Base-by-base conservation (phyloP, 306 rosid species). In the Prosopis cineraria region DNA sequence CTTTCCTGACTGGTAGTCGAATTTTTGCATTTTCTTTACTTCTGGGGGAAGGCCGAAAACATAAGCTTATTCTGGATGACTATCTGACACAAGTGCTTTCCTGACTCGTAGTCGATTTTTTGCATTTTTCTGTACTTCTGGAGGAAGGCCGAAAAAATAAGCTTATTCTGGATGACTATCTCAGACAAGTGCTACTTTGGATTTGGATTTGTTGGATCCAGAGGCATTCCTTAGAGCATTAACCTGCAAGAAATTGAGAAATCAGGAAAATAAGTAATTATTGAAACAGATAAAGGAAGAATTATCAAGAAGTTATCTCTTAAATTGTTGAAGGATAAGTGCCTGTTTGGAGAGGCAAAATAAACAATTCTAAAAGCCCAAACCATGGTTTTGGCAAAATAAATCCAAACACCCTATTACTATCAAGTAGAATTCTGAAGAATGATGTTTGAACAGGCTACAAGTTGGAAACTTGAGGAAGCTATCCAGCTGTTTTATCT, bases 391-490 rank as follows among this genome's bases (percentile, higher is more conserved):
- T n/a, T n/a, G n/a, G n/a, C n/a, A n/a, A n/a, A n/a, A n/a, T n/a
- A n/a, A n/a, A n/a, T n/a, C n/a, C n/a, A n/a, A n/a, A n/a, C n/a
- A n/a, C n/a, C n/a, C n/a, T n/a, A n/a, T 78, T 60, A 41, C 20
- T 3, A 1, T 44, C 4, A 53, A n/a, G 25, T 59, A 20, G 55
- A 64, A 77, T 80, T 80, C 76, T 62, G 36, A n/a, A 11, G 39
- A 69, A 5, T 77, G 81, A 79, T 83, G 31, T 58, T 14, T 72
- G 72, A 65, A 79, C 74, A 96, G 99, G 99, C 99, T 5, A 96
- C 99, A 5, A 88, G 93, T 78, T 96, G 99, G 99, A 87, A 84
- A 64, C 97, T 96, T 14, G 99, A 96, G 74, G 99, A 96, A 27
- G 99, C 98, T 58, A 87, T 96, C 86, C 99, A 96, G 92, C 83